Conservation (phyloP, 768 basidiomycete genomes). For the Hericium coralloides region DNA sequence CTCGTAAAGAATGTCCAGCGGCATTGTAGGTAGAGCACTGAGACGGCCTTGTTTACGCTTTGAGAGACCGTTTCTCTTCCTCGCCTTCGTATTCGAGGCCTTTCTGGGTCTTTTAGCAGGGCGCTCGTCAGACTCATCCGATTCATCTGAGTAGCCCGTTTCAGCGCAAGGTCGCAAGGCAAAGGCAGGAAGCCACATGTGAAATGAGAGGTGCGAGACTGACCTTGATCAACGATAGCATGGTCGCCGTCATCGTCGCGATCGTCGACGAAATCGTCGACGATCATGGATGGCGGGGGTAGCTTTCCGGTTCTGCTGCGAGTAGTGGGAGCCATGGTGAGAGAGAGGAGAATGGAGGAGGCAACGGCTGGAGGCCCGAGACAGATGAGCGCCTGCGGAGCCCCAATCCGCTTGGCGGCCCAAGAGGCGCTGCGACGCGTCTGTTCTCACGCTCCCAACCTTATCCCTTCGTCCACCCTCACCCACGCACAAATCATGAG, state of each 20-base stretch:
- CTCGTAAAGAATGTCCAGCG: constrained; percentile 22
- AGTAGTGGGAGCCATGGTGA: background rate
- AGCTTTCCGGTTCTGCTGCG: background rate
- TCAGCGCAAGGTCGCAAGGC: background rate
- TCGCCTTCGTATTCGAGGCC: background rate
- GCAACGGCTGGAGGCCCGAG: no score
- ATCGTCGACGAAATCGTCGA: background rate
- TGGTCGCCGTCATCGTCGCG: background rate
- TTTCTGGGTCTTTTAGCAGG: background rate
- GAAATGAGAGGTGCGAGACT: background rate
- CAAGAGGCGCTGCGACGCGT: background rate
- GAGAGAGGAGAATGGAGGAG: background rate
- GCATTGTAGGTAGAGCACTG: constrained; percentile 13
- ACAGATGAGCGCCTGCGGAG: no score
- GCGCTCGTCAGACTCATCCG: background rate
- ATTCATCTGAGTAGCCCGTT: background rate
- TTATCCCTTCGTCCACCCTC: background rate
- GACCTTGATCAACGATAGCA: background rate
- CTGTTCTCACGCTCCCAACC: background rate
- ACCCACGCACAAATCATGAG: constrained; percentile 29
- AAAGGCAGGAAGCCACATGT: background rate
- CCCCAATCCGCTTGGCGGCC: no score
- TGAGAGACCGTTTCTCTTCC: background rate
- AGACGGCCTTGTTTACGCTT: constrained; percentile 2
- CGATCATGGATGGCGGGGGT: background rate